Evolutionary conservation across 1,139 yeast species (phyloP).

Genomic region (Suhomyces maxii): DNA sequence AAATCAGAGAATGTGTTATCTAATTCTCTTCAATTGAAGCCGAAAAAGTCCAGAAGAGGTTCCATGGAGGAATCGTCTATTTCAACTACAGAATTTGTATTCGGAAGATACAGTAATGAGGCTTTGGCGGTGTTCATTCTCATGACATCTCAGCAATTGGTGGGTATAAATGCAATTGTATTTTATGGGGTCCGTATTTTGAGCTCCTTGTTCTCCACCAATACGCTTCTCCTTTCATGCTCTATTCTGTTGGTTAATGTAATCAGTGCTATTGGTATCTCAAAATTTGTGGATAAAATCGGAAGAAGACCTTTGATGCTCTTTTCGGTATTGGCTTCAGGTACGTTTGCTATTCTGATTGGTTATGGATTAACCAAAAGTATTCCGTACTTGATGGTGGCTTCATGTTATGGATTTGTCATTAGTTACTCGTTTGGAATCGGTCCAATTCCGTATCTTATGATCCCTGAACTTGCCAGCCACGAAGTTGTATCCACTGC

Average conservation of each 20-base stretch:
- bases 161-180: conserved; percentile 44
- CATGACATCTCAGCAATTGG: conserved; percentile 42
- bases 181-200: conserved; percentile 41
- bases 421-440: conserved; percentile 22
- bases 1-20: conserved; percentile 3
- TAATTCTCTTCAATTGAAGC: conserved; percentile 3
- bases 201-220: conserved; percentile 22
- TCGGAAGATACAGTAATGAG: conserved; percentile 25
- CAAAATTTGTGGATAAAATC: conserved; percentile 21
- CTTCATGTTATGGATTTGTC: conserved; percentile 22
- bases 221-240: conserved; percentile 30
- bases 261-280: conserved; percentile 25
- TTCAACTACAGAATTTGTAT: conserved; percentile 26
- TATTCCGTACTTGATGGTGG: conserved; percentile 14
- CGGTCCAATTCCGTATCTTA: conserved; percentile 31
- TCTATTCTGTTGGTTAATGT: conserved; percentile 34
- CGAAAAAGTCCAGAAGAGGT: conserved; percentile 20
- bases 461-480: conserved; percentile 23
- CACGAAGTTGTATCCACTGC: conserved; percentile 23
- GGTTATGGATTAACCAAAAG: conserved; percentile 16
- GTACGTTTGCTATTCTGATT: conserved; percentile 16
- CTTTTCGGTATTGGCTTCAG: conserved; percentile 16
- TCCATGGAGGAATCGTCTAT: conserved; percentile 32
- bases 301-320: conserved; percentile 22
- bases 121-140: conserved; percentile 31